Base-by-base conservation (phyloP, 805 yeast genomes). In the Starmerella kuoi region DNA sequence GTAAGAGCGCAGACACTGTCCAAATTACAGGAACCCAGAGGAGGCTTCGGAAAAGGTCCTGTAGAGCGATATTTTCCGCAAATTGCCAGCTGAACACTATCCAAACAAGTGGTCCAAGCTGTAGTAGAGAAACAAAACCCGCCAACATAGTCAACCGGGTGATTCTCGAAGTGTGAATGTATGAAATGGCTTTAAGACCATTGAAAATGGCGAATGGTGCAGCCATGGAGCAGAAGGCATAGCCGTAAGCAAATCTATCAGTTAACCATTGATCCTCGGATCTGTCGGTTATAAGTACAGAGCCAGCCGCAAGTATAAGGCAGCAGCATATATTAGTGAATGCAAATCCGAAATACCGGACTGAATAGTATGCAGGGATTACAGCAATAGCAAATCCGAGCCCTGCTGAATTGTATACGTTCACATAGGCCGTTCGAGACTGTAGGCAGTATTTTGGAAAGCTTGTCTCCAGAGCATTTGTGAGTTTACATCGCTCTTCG, bases 271-370 rank as follows among this genome's bases (percentile, higher is more conserved):
- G 45, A n/a, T 48, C 50, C 15, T 31, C 37, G 3, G 38, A 22
- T 6, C 38, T 38, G 15, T 42, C 50, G 12, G 47, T 39, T n/a
- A 52, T 30, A 1, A 51, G 37, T 15, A 46, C 46, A 1, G 48
- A 25, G 1, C 57, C 57, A 1, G 51, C 54, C 1, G 54, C 55
- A 4, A 49, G 44, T 4, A 46, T 12, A n/a, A 52, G 20, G 17
- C 44, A 37, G 19, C 54, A 47, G 15, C 47, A 34, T 2, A 51
- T 27, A 22, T 41, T 49, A 3, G 50, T 40, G 27, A 47, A 49
- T 1, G 47, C 40, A 25, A 38, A 46, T 1, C 57, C 57, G 9
- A 49, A 34, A 21, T 47, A 48, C 25, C 43, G 37, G 6, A 44
- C 31, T 2, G 48, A 36, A 17, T 41, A 37, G 21, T 38, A 42